Percentiles rank a stretch among this genome's conserved stretches.
These are phyloP conservation scores for Sphagnum contortum DNA, from an alignment of 225 moss, liverwort and hornwort species.

Conservation along the genomic window DNA sequence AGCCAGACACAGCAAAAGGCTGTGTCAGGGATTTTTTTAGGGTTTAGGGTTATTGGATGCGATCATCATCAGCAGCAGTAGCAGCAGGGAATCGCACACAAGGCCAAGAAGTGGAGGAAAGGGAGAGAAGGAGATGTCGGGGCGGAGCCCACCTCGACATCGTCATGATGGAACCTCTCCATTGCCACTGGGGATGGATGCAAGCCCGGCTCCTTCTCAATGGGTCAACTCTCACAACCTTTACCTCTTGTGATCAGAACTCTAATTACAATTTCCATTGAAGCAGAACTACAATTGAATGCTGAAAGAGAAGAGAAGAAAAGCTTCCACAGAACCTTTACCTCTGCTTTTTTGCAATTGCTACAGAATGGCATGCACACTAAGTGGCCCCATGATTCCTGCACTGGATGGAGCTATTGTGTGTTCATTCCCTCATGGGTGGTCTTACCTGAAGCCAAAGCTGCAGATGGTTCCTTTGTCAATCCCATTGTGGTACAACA, in stretches of 20 bases:
- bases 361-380: conserved; percentile 75
- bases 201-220: conserved; percentile 70
- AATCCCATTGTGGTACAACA: conserved; percentile 77
- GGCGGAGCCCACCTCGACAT: conserved; percentile 73
- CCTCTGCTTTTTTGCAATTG: too few relatives aligned
- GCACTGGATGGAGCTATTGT: conserved; percentile 97
- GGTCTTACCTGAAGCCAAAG: conserved; percentile 68
- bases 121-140: conserved; percentile 11
- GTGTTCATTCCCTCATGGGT: conserved; percentile 87
- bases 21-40: too few relatives aligned
- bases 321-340: too few relatives aligned
- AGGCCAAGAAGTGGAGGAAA: too few relatives aligned
- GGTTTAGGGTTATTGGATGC: too few relatives aligned
- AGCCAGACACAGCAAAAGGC: too few relatives aligned
- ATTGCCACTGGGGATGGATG: conserved; percentile 91
- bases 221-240: conserved; percentile 41
- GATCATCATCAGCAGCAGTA: too few relatives aligned
- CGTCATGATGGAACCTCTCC: conserved; percentile 98
- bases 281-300: too few relatives aligned
- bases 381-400: conserved; percentile 90
- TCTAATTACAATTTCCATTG: too few relatives aligned
- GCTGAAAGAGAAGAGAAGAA: too few relatives aligned
- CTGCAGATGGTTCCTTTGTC: conserved; percentile 62
- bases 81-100: too few relatives aligned
- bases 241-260: not conserved